Percentiles rank a stretch among this genome's conserved stretches.
These are phyloP conservation scores for Calonectria montana DNA, from an alignment of 2,329 filamentous ascomycete genomes.

Conservation along the genomic window DNA sequence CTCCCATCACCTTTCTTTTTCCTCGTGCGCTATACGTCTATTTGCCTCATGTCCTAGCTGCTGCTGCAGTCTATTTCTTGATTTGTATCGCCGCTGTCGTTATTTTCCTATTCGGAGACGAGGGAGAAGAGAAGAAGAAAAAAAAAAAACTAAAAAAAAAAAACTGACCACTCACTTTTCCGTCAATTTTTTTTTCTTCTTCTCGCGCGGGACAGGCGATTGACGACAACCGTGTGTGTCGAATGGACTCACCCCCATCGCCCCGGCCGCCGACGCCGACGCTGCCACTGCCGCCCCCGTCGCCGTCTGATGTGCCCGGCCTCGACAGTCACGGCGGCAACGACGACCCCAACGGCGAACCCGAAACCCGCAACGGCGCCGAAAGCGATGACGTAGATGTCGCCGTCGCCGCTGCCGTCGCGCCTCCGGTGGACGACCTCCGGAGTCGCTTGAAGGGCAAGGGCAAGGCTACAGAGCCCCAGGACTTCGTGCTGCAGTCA, in stretches of 20 bases:
- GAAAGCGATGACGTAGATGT: constrained; percentile 4
- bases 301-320: background rate
- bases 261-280: constrained; percentile 5
- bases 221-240: background rate
- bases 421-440: constrained; percentile 16
- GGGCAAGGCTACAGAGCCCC: constrained; percentile 1
- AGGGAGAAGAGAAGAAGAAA: too few species aligned
- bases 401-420: background rate
- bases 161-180: constrained; percentile 6
- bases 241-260: constrained; percentile 22
- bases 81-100: background rate
- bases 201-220: background rate
- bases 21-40: background rate
- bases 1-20: background rate
- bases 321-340: background rate
- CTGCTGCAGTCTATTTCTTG: background rate
- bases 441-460: constrained; percentile 25
- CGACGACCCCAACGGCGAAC: background rate
- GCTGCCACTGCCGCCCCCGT: background rate
- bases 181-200: background rate
- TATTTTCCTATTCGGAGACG: background rate
- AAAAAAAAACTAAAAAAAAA: background rate
- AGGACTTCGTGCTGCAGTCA: background rate
- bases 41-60: constrained; percentile 17
- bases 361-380: background rate